Evolutionary conservation across 2,329 filamentous ascomycete species (phyloP), one percentile per base, ranked within the genome.

Genomic region (Pseudogymnoascus sp.): DNA sequence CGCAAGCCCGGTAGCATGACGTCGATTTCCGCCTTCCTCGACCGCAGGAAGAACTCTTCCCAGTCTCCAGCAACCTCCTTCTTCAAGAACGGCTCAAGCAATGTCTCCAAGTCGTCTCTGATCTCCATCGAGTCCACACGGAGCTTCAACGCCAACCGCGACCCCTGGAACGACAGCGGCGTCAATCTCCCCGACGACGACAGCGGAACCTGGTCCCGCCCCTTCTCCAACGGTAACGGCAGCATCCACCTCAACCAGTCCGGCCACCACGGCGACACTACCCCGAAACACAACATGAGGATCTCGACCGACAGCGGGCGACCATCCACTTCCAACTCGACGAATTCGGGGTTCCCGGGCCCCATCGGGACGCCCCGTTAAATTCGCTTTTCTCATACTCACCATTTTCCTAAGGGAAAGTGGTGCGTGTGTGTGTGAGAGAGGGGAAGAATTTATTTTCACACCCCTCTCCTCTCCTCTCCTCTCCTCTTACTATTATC

Each of bases 161-260:
- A 97, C 77, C 92, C 92, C 65, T 97, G 93, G 93, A 97, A 97
- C 74, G 93, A 97, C 75, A 96, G 91, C 72, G 93, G 92, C 70
- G 92, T 97, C 73, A 97, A 97, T 74, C 85, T 97, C 68, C 82
- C 90, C 66, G 93, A 97, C 71, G 91, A 96, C 67, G 92, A 97
- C 69, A 71, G 77, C 63, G 80, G 82, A 67, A 81, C 82, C 39
- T 76, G 81, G 61, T 77, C 77, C 60, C 84, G 85, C 67, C 84
- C 84, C 69, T 83, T 87, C 69, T 82, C 83, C 71, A 89, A 86
- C 73, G 85, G 84, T 72, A 89, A 86, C 74, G 85, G 83, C 73
- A 79, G 80, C 70, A 79, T 87, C 73, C 81, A 80, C 72, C 75
- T 76, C 62, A 72, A 74, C 69, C 77, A 79, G 66, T 81, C 87